Evolutionary conservation across 495 filamentous ascomycete species (phyloP).

Genomic region (Trichocladium uniseriatum): DNA sequence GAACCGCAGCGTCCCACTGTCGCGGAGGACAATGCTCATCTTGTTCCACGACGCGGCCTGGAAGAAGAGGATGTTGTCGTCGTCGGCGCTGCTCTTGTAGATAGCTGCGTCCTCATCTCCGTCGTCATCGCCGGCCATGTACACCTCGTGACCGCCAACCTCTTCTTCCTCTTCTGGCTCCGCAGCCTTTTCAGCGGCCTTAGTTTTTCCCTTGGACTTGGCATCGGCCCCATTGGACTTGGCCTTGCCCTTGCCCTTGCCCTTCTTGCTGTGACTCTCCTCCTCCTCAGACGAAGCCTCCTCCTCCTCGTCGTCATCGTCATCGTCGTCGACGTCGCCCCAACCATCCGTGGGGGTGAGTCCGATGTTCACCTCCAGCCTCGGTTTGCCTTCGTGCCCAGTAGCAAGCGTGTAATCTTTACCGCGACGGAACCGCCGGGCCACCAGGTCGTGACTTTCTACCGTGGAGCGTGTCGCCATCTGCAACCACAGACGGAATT

Average conservation of each 20-base stretch:
- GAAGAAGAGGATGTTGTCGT: constrained; percentile 86
- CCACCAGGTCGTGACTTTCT: constrained; percentile 59
- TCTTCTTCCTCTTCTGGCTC: constrained; percentile 34
- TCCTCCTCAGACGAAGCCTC: constrained; percentile 26
- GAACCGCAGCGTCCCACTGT: constrained; percentile 77
- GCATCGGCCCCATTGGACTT: no score
- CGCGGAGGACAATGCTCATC: constrained; percentile 78
- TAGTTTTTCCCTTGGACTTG: constrained; percentile 19
- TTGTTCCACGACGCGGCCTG: constrained; percentile 85
- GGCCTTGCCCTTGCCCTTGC: constrained; percentile 40
- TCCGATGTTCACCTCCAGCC: constrained; percentile 77
- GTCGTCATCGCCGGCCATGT: constrained; percentile 82
- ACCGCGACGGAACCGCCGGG: constrained; percentile 75
- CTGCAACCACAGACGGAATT: constrained; percentile 86
- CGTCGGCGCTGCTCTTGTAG: constrained; percentile 71
- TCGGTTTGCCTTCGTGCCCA: constrained; percentile 66
- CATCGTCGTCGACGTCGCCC: constrained; percentile 61
- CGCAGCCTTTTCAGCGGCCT: constrained; percentile 14
- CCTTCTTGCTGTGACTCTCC: constrained; percentile 21
- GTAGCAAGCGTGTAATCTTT: constrained; percentile 90
- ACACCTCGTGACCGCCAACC: constrained; percentile 81
- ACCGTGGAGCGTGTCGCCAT: constrained; percentile 64
- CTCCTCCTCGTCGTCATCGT: constrained; percentile 36
- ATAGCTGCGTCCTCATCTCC: constrained; percentile 71
- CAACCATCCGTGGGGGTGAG: constrained; percentile 76